These are phyloP conservation scores for Globisporangium cystogenes DNA, from an alignment of 352 stramenopile species.

Conservation along the genomic window DNA sequence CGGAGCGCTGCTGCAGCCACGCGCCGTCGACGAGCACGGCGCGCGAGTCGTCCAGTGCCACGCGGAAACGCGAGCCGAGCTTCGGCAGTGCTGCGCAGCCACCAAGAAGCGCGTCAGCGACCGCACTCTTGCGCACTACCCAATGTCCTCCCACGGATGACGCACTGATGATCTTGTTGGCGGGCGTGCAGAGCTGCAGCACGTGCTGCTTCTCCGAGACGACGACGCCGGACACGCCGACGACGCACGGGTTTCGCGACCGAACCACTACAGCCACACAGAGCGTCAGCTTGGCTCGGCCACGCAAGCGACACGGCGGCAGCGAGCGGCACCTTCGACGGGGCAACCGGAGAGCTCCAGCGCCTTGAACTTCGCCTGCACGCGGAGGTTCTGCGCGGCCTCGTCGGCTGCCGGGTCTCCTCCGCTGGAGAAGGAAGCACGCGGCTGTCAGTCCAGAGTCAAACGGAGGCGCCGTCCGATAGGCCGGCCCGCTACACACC, in stretches of 20 bases:
- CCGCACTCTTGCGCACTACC: too few species aligned
- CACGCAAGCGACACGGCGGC: too few species aligned
- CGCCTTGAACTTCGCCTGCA: constrained; percentile 51
- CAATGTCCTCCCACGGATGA: too few species aligned
- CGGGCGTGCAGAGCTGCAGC: constrained; percentile 40
- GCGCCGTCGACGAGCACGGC: constrained; percentile 40
- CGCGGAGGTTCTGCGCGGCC: constrained; percentile 12
- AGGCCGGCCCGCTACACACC: constrained; percentile 5
- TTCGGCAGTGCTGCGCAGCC: constrained; percentile 41
- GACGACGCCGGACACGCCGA: constrained; percentile 49
- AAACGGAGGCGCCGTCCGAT: not conserved
- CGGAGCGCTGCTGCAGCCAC: constrained; percentile 30
- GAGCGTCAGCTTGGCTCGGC: not conserved
- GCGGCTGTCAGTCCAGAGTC: not conserved
- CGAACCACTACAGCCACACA: constrained; percentile 28
- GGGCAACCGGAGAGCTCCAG: constrained; percentile 68
- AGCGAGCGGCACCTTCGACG: constrained; percentile 37
- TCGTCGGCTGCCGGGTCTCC: constrained; percentile 11
- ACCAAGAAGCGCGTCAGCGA: constrained; percentile 2
- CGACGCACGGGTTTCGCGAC: constrained; percentile 48
- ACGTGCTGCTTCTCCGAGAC: constrained; percentile 57
- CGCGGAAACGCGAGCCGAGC: constrained; percentile 28
- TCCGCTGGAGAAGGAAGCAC: constrained; percentile 3
- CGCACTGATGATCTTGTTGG: constrained; percentile 51
- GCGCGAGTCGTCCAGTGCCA: constrained; percentile 24